Evolutionary conservation across 2,329 filamentous ascomycete species (phyloP).

Genomic region (Fusarium multiceps): DNA sequence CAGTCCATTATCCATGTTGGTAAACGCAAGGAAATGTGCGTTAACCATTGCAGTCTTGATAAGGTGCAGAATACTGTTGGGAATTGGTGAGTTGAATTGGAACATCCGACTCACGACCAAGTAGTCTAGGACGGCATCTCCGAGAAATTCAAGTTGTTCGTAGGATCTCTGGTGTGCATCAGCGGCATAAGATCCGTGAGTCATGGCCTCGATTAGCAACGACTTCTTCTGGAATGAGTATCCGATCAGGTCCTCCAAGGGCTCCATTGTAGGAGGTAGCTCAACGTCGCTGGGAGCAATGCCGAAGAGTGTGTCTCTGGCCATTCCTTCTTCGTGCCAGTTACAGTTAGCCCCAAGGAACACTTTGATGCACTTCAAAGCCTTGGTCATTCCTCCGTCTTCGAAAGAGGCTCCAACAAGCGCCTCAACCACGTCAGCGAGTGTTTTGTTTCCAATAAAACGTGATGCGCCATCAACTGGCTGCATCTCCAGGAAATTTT

Average conservation of each 20-base stretch:
- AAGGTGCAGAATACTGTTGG: constrained; percentile 75
- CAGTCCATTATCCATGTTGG: constrained; percentile 66
- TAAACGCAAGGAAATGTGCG: constrained; percentile 80
- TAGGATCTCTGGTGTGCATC: constrained; percentile 56
- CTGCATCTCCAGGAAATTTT: constrained; percentile 48
- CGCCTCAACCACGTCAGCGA: constrained; percentile 90
- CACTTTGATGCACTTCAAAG: constrained; percentile 70
- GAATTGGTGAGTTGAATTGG: constrained; percentile 54
- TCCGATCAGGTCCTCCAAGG: constrained; percentile 74
- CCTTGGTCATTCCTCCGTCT: constrained; percentile 73
- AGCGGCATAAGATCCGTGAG: constrained; percentile 73
- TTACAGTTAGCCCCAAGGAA: constrained; percentile 69
- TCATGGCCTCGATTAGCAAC: constrained; percentile 82
- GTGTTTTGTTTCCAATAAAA: constrained; percentile 76
- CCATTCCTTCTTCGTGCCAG: constrained; percentile 61
- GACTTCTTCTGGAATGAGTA: constrained; percentile 76
- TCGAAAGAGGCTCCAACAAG: constrained; percentile 81
- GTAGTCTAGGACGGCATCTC: constrained; percentile 85
- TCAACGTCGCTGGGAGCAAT: constrained; percentile 50
- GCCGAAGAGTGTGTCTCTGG: constrained; percentile 58
- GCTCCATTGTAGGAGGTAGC: constrained; percentile 56
- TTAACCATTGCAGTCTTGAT: constrained; percentile 83
- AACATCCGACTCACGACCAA: constrained; percentile 76
- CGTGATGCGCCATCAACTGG: constrained; percentile 31
- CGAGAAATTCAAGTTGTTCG: constrained; percentile 88